Conservation (phyloP, 257 asterid genomes). For the Penstemon eatonii region DNA sequence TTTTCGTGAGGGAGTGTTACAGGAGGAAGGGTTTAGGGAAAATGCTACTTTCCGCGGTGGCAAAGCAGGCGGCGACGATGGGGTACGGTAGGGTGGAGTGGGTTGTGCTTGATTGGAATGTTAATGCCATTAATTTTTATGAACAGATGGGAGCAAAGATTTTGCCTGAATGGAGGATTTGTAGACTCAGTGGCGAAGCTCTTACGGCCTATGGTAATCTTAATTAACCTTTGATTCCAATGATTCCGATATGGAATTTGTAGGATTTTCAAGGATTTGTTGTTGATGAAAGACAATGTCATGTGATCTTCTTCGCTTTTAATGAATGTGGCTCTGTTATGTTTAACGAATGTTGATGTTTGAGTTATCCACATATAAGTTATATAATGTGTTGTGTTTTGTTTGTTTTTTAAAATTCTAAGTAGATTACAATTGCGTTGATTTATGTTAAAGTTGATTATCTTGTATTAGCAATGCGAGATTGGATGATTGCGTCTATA, state of each 20-base stretch:
- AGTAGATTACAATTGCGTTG: not conserved
- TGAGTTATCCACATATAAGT: not conserved
- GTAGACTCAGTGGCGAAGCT: slow-evolving; percentile 73
- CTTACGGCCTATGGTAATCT: slow-evolving; percentile 54
- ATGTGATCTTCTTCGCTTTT: not conserved
- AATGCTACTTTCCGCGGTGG: slow-evolving; percentile 70
- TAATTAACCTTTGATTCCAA: not conserved
- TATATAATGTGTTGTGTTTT: not conserved
- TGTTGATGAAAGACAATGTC: not conserved
- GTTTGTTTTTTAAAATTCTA: not conserved
- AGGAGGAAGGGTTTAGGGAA: slow-evolving; percentile 83
- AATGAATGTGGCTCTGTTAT: not conserved
- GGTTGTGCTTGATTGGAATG: slow-evolving; percentile 91
- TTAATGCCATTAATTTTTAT: slow-evolving; percentile 63
- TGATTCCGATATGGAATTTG: not conserved
- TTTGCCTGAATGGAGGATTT: slow-evolving; percentile 76
- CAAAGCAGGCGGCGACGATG: slow-evolving; percentile 85
- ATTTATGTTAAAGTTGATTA: not conserved
- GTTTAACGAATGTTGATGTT: not conserved
- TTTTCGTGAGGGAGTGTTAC: slow-evolving; percentile 80
- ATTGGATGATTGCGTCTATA: not conserved
- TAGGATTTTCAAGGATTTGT: not conserved
- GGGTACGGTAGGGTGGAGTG: slow-evolving; percentile 89
- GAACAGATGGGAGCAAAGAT: slow-evolving; percentile 86
- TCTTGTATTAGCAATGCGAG: not conserved